Percentiles rank a stretch among this genome's conserved stretches.
Conservation (phyloP, 495 filamentous ascomycete genomes). For the Aspergillus sclerotiicarbonarius region DNA sequence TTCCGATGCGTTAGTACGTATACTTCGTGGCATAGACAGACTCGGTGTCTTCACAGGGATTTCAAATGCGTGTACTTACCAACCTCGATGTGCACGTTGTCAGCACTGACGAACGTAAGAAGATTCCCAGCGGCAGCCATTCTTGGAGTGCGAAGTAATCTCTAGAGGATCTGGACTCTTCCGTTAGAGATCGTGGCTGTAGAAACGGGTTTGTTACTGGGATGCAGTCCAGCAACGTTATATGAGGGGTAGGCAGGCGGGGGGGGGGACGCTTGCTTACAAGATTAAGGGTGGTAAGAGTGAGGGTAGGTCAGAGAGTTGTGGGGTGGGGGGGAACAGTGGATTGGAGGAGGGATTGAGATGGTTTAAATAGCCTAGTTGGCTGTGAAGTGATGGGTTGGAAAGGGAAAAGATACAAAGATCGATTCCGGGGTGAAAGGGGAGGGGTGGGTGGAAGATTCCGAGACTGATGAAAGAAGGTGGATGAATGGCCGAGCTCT, state of each 20-base stretch:
- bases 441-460: neutral
- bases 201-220: neutral
- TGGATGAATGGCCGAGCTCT: neutral
- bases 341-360: neutral
- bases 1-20: slow-evolving; percentile 9
- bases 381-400: neutral
- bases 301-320: neutral
- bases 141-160: neutral
- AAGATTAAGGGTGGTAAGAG: neutral
- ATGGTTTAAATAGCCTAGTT: neutral
- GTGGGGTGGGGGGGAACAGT: neutral
- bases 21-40: neutral
- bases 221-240: neutral
- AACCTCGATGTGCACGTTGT: slow-evolving; percentile 53
- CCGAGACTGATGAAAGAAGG: neutral
- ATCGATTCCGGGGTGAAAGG: neutral
- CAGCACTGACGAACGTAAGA: slow-evolving; percentile 58
- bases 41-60: neutral
- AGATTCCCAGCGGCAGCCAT: slow-evolving; percentile 5
- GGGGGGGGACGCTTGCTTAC: neutral
- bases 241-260: slow-evolving; percentile 8
- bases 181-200: neutral
- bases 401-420: neutral
- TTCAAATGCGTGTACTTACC: slow-evolving; percentile 38
- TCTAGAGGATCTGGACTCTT: neutral